Evolutionary conservation across 179 eudicot genomes (phyloP).

Genomic region (Silene vulgaris): DNA sequence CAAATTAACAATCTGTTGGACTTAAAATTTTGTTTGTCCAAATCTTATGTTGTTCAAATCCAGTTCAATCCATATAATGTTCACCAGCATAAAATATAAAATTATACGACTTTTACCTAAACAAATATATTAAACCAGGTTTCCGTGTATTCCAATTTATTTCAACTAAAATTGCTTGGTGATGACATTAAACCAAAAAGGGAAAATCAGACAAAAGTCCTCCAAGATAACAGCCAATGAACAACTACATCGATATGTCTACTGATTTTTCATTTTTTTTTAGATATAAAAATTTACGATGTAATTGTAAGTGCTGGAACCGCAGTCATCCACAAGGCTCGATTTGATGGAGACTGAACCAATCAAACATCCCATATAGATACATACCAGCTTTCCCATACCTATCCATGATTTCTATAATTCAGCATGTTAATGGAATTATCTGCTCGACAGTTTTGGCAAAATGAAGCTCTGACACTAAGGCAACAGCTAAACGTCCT

Average conservation of each 20-base stretch:
- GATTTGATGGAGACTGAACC: background rate
- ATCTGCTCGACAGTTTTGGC: conserved; percentile 35
- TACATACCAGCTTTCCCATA: background rate
- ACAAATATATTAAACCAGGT: too few relatives aligned
- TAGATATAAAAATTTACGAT: background rate
- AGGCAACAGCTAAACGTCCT: conserved; percentile 33
- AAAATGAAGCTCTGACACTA: conserved; percentile 32
- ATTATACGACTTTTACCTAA: too few relatives aligned
- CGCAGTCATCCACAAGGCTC: background rate
- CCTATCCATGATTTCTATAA: background rate
- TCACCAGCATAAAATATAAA: too few relatives aligned
- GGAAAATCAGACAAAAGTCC: too few relatives aligned
- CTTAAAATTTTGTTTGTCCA: too few relatives aligned
- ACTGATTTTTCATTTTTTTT: background rate
- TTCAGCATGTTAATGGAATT: conserved; percentile 9
- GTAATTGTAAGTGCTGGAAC: background rate
- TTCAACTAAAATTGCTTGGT: too few relatives aligned
- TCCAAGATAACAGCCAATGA: too few relatives aligned
- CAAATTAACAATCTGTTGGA: too few relatives aligned
- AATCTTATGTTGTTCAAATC: too few relatives aligned
- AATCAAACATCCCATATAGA: background rate
- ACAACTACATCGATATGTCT: background rate
- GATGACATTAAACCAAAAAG: too few relatives aligned
- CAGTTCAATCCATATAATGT: too few relatives aligned
- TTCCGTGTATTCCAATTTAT: too few relatives aligned